Base-by-base conservation (phyloP, 2,329 filamentous ascomycete species). In the Fusarium tanahbumbuense region DNA sequence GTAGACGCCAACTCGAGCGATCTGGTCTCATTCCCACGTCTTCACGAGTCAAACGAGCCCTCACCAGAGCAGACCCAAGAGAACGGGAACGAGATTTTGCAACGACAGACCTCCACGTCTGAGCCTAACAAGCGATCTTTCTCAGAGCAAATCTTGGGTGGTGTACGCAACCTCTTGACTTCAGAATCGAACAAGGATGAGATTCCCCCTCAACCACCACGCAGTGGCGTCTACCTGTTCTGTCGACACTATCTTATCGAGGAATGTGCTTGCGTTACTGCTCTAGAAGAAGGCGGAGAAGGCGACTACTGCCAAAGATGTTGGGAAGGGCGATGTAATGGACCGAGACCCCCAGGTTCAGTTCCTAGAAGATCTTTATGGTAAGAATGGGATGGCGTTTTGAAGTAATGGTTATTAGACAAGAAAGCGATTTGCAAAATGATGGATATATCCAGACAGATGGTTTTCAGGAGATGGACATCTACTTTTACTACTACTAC, bases 231-330 rank as follows among this genome's bases (percentile, higher is more conserved):
- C 15, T 70, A 73, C 57, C 12, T 72, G 8, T 74, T 68, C 28
- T 75, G 73, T 27, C 70, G 68, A 28, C 71, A 74, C 47, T 56
- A 56, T 20, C 64, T 72, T 15, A 54, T 62, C 15, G 63, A 60
- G 12, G 56, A 58, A 15, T 75, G 73, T 44, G 60, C 59, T 11
- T 75, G 73, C 20, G 50, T 55, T 27, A 66, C 58, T 7, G 48
- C 57, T 7, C 52, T 75, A 7, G 55, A 57, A 13, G 56, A 56
- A 5, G 27, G 45, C 6, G 64, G 53, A 20, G 32, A 46, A 11
- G 73, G 72, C 11, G 71, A 75, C 37, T 74, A 75, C n/a, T 75
- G 73, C 22, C 62, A 69, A 42, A 57, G 40, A 16, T 75, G 73
- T 41, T 75, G 72, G 73, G 60, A 61, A n/a, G 73, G 71, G n/a